Percentiles rank a stretch among this genome's conserved stretches.
These are phyloP conservation scores for Bruguiera gymnorhiza DNA, from an alignment of 345 rosid species.

Conservation along the genomic window DNA sequence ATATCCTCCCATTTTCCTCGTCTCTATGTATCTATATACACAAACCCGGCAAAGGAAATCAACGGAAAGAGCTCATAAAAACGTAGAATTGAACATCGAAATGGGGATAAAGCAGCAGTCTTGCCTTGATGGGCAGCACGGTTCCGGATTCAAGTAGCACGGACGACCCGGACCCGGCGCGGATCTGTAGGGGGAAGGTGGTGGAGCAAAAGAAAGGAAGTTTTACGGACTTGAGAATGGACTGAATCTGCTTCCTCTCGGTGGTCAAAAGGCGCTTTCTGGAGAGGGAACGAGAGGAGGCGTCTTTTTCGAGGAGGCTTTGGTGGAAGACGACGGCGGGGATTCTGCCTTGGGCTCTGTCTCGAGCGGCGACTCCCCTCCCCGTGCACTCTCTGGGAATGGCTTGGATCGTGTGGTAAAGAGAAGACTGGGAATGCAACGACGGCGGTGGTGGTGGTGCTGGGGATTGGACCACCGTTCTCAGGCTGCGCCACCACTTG, in stretches of 20 bases:
- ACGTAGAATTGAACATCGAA: not conserved
- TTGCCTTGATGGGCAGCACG: constrained; percentile 79
- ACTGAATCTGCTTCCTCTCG: constrained; percentile 66
- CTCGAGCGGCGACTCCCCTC: constrained; percentile 50
- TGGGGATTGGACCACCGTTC: constrained; percentile 27
- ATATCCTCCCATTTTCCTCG: constrained; percentile 69
- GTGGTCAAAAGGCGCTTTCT: constrained; percentile 66
- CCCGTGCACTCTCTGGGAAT: constrained; percentile 66
- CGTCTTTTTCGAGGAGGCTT: constrained; percentile 40
- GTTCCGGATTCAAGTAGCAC: constrained; percentile 66
- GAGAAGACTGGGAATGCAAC: constrained; percentile 22
- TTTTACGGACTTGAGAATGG: constrained; percentile 55
- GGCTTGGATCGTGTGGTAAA: constrained; percentile 72
- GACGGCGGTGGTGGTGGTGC: constrained; percentile 8
- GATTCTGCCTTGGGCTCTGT: constrained; percentile 67
- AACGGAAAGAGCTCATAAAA: not conserved
- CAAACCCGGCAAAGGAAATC: constrained; percentile 6
- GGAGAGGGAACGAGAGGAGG: constrained; percentile 36
- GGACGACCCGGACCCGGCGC: constrained; percentile 75
- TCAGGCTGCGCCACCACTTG: constrained; percentile 50
- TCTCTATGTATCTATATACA: constrained; percentile 68
- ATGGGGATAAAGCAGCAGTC: not conserved
- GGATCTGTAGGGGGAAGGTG: constrained; percentile 72
- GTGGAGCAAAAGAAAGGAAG: constrained; percentile 75
- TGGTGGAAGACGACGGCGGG: constrained; percentile 77